phyloP scores from a whole-genome alignment of 129 eudicot species.

The Helichrysum umbraculigerum region DNA sequence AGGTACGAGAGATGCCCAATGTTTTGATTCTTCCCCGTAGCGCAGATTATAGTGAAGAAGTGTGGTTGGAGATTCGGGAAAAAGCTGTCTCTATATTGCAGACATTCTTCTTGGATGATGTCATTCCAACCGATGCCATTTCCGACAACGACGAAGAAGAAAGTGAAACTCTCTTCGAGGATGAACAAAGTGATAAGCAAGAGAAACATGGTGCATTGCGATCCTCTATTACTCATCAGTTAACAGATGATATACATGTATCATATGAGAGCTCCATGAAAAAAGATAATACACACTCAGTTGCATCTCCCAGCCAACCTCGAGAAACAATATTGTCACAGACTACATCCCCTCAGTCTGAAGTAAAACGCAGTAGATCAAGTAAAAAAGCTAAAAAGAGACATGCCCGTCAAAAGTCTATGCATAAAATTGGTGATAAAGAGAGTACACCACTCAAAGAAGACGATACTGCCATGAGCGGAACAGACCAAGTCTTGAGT shows the following conservation, averaged over 20 bases:
- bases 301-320: conserved; percentile 62
- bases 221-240: conserved; percentile 45
- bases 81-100: conserved; percentile 80
- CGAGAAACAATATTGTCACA: conserved; percentile 59
- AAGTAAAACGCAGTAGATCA: conserved; percentile 83
- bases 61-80: conserved; percentile 98
- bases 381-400: conserved; percentile 91
- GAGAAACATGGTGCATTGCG: conserved; percentile 48
- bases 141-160: conserved; percentile 92
- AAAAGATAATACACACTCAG: conserved; percentile 40
- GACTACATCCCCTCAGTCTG: conserved; percentile 57
- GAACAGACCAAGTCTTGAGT: conserved; percentile 79
- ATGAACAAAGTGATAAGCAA: conserved; percentile 42
- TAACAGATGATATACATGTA: conserved; percentile 45
- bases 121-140: conserved; percentile 61
- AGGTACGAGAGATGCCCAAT: conserved; percentile 99
- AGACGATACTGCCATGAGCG: conserved; percentile 88
- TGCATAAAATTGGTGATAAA: conserved; percentile 61
- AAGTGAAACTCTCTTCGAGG: conserved; percentile 47
- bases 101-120: conserved; percentile 65
- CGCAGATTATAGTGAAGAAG: conserved; percentile 99
- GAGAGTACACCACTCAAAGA: conserved; percentile 65
- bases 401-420: conserved; percentile 80
- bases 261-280: conserved; percentile 51
- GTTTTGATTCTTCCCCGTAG: conserved; percentile 95